Conservation (phyloP, 441 rosid genomes). For the Viola pubescens region DNA sequence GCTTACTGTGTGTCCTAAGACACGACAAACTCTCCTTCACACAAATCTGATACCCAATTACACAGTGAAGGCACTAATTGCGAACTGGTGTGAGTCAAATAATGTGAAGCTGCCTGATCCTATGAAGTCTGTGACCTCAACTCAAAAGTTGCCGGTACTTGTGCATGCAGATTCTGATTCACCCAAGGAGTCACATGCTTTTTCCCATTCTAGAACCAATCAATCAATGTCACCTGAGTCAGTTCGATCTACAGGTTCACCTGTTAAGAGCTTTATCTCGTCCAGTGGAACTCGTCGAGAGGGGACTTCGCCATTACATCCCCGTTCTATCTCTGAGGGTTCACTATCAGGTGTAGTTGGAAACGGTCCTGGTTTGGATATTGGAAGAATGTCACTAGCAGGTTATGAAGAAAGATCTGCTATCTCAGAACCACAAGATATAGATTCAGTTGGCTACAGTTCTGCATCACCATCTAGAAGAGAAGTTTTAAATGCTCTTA, state of each 20-base stretch:
- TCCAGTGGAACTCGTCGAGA: constrained; percentile 39
- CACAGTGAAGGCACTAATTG: constrained; percentile 83
- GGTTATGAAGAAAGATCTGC: constrained; percentile 45
- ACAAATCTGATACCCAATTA: constrained; percentile 77
- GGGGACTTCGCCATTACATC: constrained; percentile 51
- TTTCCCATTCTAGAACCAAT: constrained; percentile 29
- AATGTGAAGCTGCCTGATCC: constrained; percentile 75
- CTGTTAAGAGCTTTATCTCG: constrained; percentile 33
- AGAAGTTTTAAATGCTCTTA: constrained; percentile 34
- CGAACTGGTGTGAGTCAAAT: constrained; percentile 83
- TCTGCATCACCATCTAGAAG: constrained; percentile 43
- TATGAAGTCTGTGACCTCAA: constrained; percentile 37
- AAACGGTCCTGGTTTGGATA: constrained; percentile 35
- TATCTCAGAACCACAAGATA: constrained; percentile 37
- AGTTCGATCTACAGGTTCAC: constrained; percentile 33
- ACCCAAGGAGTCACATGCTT: constrained; percentile 24
- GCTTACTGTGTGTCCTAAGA: constrained; percentile 83
- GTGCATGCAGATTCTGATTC: constrained; percentile 41
- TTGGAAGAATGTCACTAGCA: constrained; percentile 30
- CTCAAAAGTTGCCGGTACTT: constrained; percentile 49
- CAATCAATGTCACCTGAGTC: constrained; percentile 45
- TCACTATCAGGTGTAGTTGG: constrained; percentile 37
- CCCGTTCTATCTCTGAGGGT: constrained; percentile 48
- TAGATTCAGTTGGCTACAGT: constrained; percentile 35
- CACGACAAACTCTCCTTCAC: constrained; percentile 61